These are phyloP conservation scores for Coprinopsis cinerea DNA, from an alignment of 768 basidiomycete species.

Conservation along the genomic window DNA sequence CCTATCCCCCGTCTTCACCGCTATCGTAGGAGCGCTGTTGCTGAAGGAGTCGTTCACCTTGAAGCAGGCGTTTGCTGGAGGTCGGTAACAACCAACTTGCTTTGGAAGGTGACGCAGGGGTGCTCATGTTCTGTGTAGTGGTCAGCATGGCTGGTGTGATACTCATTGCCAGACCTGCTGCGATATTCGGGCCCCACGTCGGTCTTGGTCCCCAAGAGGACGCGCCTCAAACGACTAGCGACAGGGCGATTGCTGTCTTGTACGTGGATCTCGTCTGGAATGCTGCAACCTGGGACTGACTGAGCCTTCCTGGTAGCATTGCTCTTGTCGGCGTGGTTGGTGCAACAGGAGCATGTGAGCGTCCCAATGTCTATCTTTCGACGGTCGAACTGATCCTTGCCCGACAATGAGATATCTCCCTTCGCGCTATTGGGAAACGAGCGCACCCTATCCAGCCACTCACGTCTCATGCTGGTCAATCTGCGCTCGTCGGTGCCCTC, in stretches of 20 bases:
- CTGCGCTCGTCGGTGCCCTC: conserved; percentile 33
- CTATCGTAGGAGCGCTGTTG: conserved; percentile 54
- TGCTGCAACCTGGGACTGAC: too few species aligned
- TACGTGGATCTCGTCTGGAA: background rate
- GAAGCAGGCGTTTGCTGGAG: conserved; percentile 48
- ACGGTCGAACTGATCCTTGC: too few species aligned
- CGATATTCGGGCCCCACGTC: conserved; percentile 54
- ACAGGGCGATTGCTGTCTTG: conserved; percentile 28
- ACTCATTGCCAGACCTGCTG: conserved; percentile 72
- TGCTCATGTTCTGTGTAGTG: conserved; percentile 28
- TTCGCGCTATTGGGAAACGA: conserved; percentile 66
- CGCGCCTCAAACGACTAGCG: background rate
- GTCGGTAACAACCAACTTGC: conserved; percentile 19
- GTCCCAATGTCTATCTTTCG: background rate
- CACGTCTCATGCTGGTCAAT: conserved; percentile 57
- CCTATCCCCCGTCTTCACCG: conserved; percentile 61
- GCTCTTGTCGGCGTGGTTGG: conserved; percentile 63
- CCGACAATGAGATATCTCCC: conserved; percentile 28
- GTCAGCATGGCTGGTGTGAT: conserved; percentile 71
- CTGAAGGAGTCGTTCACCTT: conserved; percentile 53
- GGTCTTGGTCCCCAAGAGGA: background rate
- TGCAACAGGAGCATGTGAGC: conserved; percentile 62
- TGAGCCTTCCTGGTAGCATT: conserved; percentile 18
- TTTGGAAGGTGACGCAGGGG: background rate
- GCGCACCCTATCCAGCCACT: conserved; percentile 74